Conservation (phyloP, 75 land plant species). For the Adiantum capillusveneris region DNA sequence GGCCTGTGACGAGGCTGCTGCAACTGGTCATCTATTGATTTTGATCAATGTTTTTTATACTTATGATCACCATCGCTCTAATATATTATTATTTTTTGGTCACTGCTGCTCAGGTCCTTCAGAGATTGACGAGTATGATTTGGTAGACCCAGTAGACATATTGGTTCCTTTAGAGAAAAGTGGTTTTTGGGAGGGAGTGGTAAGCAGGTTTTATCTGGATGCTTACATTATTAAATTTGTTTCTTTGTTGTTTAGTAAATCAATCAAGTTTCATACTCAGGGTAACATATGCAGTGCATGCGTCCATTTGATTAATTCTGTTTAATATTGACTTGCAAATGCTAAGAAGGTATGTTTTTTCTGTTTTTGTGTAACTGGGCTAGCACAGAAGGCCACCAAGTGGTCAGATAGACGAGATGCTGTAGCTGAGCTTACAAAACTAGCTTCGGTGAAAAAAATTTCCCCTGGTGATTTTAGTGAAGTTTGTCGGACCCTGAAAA, state of each 20-base stretch:
- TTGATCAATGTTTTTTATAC: background rate
- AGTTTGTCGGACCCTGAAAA: conserved; percentile 85
- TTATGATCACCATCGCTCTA: background rate
- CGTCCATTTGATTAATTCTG: too few species aligned
- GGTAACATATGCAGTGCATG: too few species aligned
- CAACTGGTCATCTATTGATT: conserved; percentile 37
- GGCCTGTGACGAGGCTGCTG: conserved; percentile 48
- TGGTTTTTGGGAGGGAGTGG: conserved; percentile 98
- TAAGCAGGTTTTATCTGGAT: conserved; percentile 38
- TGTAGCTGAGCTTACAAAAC: conserved; percentile 91
- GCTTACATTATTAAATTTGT: too few species aligned
- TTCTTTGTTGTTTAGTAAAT: too few species aligned
- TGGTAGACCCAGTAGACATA: conserved; percentile 98
- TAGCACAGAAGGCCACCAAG: conserved; percentile 87
- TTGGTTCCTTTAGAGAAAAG: conserved; percentile 87
- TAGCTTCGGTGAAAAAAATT: conserved; percentile 84
- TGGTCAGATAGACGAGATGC: conserved; percentile 99
- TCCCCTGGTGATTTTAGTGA: conserved; percentile 92
- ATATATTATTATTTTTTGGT: background rate
- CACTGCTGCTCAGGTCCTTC: conserved; percentile 47
- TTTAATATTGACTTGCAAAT: too few species aligned
- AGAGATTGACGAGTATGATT: conserved; percentile 94
- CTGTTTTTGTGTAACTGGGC: too few species aligned
- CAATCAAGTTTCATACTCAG: too few species aligned
- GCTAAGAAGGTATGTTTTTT: too few species aligned